Evolutionary conservation across 139 green algal genomes (phyloP), one percentile per base, ranked within the genome.

Genomic region (Micractinium sp.): DNA sequence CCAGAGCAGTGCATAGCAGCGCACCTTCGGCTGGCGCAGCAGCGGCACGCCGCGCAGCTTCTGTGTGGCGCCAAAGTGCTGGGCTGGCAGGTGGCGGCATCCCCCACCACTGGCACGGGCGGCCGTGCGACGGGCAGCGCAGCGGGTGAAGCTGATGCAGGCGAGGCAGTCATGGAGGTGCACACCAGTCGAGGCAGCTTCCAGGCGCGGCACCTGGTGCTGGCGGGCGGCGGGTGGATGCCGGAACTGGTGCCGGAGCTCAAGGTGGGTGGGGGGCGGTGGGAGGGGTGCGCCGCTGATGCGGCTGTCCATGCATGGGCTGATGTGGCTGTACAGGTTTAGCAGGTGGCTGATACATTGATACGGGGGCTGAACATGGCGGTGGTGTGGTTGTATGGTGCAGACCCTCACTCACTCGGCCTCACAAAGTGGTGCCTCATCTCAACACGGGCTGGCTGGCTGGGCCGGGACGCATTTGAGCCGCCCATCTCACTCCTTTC

Each of bases 221-320:
- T 97, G 66, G 79, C 91, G 5, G 85, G 91, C 0, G 96, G 96
- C 0, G 88, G 94, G 0, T 98, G 96, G 96, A 95, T 96, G 27
- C 66, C 90, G 2, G 33, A 94, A 33, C 80, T 97, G 76, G 92
- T 97, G 39, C 96, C 96, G 14, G 89, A 96, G 69, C 87, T 97
- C 33, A 87, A 93, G 92, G 94, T 94, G 47, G 36, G 53, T n/a
- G 78, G 27, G 35, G 35, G 35, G 25, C 0, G 0, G 25, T 14
- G n/a, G 78, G 9, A 9, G 78, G 31, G 0, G 74, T 81, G 74
- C 18, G 27, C n/a, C 13, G 31, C 31, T 36, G 71, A 19, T 35
- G 71, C 35, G 27, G 31, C 16, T 67, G 60, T 67, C 60, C 60
- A 14, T 16, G 60, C 60, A 14, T 67, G 63, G 47, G 53, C 14